Conservation (phyloP, 1,284 basidiomycete genomes). For the Cryptococcus sp. region DNA sequence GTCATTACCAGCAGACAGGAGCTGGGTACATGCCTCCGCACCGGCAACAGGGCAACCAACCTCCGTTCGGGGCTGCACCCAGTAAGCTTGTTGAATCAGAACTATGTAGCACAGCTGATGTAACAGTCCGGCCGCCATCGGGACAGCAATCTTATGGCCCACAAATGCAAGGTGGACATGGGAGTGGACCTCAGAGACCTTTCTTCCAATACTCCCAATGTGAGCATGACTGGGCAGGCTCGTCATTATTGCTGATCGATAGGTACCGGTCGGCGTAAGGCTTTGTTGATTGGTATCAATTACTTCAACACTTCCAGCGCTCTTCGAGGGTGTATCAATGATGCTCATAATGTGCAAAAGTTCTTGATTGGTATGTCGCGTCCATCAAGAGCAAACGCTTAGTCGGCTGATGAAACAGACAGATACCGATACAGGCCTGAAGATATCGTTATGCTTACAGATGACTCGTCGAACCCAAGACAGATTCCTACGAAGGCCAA, state of each 20-base stretch:
- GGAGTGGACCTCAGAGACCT: slow-evolving; percentile 53
- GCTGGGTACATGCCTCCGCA: slow-evolving; percentile 24
- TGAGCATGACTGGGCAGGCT: slow-evolving; percentile 8
- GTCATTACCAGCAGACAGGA: slow-evolving; percentile 23
- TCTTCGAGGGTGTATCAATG: slow-evolving; percentile 75
- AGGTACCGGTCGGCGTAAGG: slow-evolving; percentile 67
- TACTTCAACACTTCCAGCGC: slow-evolving; percentile 34
- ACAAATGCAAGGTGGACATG: slow-evolving; percentile 55
- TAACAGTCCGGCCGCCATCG: slow-evolving; percentile 32
- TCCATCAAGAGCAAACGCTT: neutral
- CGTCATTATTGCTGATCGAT: neutral
- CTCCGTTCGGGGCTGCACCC: slow-evolving; percentile 18
- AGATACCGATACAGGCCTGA: slow-evolving; percentile 67
- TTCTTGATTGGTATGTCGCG: slow-evolving; percentile 61
- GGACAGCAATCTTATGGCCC: slow-evolving; percentile 66
- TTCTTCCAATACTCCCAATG: slow-evolving; percentile 83
- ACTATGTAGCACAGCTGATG: neutral
- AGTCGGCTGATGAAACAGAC: slow-evolving; percentile 12
- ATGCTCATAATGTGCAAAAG: slow-evolving; percentile 68
- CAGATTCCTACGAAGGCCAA: slow-evolving; percentile 71
- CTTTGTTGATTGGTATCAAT: slow-evolving; percentile 54
- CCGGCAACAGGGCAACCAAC: slow-evolving; percentile 5
- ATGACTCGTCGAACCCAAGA: slow-evolving; percentile 62
- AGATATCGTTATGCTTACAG: slow-evolving; percentile 84
- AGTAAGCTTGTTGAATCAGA: slow-evolving; percentile 8